Base-by-base conservation (phyloP, 331 rosid species). In the Stylosanthes scabra region DNA sequence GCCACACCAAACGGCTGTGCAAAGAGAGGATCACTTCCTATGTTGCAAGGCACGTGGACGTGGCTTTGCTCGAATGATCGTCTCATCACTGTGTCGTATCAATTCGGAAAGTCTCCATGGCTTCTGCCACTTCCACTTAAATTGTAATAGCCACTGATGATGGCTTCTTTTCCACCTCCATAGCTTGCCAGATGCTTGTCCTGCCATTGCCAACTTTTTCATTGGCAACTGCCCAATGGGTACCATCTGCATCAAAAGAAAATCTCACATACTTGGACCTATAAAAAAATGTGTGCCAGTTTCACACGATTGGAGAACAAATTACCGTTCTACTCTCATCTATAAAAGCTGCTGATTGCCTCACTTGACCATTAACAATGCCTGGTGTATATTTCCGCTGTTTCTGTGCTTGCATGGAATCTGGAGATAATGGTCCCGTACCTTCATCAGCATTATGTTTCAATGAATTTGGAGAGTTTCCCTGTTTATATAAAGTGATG, bases 141-240 rank as follows among this genome's bases (percentile, higher is more conserved):
- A 93, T 73, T 93, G 96, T 29, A 93, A 11, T 50, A 93, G 86
- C 97, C 98, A 91, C 72, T 83, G 96, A 78, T 93, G 98, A 80
- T 93, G 98, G 77, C 98, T 93, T 82, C 97, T 89, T 72, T 91
- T 93, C 98, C 98, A 93, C 64, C 92, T 84, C 98, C 98, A 93
- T 64, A 93, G 80, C 87, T 89, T 93, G 64, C 96, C 98, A 71
- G 87, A 70, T 66, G 76, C 83, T 50, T 91, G 93, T 71, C 98
- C 98, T 15, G 83, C 84, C 63, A 69, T 83, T 77, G 96, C 91
- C 70, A 93, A 70, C 55, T 91, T 93, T 81, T 86, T 91, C 85
- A 81, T 81, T 57, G 98, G 82, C 70, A 93, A 69, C 76, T 93
- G 93, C 77, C 90, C 96, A 3, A 88, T 40, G 55, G 98, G 96